These are phyloP conservation scores for Lepiota venenata DNA, from an alignment of 768 basidiomycete genomes.

Conservation along the genomic window DNA sequence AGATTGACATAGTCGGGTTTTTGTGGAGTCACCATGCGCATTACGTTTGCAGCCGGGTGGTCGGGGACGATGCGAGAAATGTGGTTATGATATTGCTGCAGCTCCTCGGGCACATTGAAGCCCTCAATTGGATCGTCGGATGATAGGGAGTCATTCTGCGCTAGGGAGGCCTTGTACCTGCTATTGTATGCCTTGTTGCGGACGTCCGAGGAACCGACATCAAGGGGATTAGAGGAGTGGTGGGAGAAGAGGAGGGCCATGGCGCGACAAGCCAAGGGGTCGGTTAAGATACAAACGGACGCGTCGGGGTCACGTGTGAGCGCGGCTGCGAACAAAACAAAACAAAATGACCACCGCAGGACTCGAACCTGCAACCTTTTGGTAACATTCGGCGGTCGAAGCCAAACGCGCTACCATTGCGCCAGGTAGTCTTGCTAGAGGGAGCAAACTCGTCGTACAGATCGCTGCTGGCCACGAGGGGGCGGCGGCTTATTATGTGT, in stretches of 20 bases:
- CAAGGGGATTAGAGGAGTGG: constrained; percentile 74
- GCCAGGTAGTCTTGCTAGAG: constrained; percentile 65
- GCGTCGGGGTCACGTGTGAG: constrained; percentile 14
- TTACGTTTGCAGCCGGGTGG: constrained; percentile 7
- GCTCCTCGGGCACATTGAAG: constrained; percentile 29
- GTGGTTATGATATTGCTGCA: constrained; percentile 49
- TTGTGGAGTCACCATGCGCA: constrained; percentile 4
- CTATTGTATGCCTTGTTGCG: constrained; percentile 45
- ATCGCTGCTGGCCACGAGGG: too few relatives aligned
- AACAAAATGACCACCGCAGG: constrained; percentile 78
- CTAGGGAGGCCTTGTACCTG: constrained; percentile 26
- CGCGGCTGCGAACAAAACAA: background rate
- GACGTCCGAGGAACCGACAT: constrained; percentile 59
- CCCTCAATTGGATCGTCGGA: constrained; percentile 52
- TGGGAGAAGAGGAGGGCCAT: constrained; percentile 40
- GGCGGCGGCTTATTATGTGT: background rate
- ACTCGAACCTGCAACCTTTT: constrained; percentile 97
- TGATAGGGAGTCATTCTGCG: constrained; percentile 27
- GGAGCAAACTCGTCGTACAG: background rate
- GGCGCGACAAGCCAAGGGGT: constrained; percentile 5
- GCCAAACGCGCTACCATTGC: constrained; percentile 96
- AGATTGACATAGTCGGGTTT: background rate
- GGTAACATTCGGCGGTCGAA: constrained; percentile 75
- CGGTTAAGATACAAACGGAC: background rate
- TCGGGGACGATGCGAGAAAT: constrained; percentile 40